A percentile compares a stretch with the other conserved stretches of the same genome.
These are phyloP conservation scores for Fusarium foetens DNA, from an alignment of 2,329 filamentous ascomycete species.

Conservation along the genomic window DNA sequence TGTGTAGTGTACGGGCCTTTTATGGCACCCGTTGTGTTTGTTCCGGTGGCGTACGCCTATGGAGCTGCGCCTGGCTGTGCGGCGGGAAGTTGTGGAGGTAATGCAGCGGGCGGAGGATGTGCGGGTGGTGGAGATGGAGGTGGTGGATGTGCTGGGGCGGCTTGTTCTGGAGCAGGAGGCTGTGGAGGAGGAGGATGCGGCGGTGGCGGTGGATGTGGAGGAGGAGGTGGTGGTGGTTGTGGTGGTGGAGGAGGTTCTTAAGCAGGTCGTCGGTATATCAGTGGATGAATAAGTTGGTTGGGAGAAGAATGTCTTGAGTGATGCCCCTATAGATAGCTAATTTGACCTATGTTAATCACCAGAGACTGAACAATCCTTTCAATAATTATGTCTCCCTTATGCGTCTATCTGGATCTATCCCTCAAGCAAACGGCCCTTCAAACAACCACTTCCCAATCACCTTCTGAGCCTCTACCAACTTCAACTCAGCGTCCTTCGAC, in stretches of 20 bases:
- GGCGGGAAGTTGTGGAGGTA: conserved; percentile 60
- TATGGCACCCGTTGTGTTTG: conserved; percentile 55
- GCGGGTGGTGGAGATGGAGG: conserved; percentile 31
- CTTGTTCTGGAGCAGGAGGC: background rate
- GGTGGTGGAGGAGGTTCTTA: background rate
- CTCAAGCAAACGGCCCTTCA: conserved; percentile 44
- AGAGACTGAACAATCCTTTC: fast-evolving
- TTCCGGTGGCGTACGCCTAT: conserved; percentile 54
- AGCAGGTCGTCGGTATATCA: background rate
- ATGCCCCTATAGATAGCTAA: too few relatives aligned
- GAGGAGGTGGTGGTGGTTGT: background rate
- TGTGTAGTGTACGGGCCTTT: conserved; percentile 57
- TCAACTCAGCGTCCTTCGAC: conserved; percentile 6
- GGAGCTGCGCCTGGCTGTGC: conserved; percentile 52
- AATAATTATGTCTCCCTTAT: background rate
- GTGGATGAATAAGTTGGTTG: background rate
- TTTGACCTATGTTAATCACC: background rate
- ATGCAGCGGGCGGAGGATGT: conserved; percentile 55
- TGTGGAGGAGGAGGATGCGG: background rate
- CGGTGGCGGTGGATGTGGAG: background rate
- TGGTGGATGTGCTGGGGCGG: conserved; percentile 9
- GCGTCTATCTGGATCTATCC: background rate
- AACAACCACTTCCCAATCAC: conserved; percentile 23
- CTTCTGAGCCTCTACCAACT: conserved; percentile 15
- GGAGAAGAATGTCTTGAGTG: background rate